A percentile compares a stretch with the other conserved stretches of the same genome.
Evolutionary conservation across 2,329 filamentous ascomycete genomes (phyloP).

Genomic region (Arthroderma sp.): DNA sequence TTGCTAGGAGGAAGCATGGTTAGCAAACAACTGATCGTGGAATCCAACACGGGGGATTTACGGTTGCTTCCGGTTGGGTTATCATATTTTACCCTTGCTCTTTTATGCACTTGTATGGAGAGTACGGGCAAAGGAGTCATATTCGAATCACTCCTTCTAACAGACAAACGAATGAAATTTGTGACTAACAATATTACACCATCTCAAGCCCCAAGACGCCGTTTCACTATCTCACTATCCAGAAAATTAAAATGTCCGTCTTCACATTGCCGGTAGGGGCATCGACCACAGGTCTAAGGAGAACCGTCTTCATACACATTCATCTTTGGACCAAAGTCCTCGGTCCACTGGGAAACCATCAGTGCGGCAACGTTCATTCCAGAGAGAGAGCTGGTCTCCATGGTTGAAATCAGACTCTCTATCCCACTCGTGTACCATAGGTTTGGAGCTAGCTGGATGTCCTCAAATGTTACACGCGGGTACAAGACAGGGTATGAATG

Average conservation of each 20-base stretch:
- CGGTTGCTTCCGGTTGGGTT: no score
- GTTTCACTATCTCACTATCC: neutral
- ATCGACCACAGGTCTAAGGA: neutral
- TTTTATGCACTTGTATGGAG: neutral
- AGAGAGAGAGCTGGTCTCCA: constrained; percentile 92
- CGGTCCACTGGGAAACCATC: constrained; percentile 36
- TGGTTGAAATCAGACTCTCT: constrained; percentile 89
- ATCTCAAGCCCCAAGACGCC: neutral
- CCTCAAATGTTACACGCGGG: constrained; percentile 80
- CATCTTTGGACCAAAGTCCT: constrained; percentile 14
- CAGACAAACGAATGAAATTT: neutral
- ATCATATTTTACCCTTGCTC: no score
- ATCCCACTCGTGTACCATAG: constrained; percentile 55
- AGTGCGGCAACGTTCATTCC: constrained; percentile 52
- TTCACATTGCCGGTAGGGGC: neutral
- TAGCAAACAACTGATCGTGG: neutral
- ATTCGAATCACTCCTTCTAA: no score
- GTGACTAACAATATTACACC: constrained; percentile 1
- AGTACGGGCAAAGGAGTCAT: neutral
- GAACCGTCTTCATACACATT: constrained; percentile 11
- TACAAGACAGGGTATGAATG: constrained; percentile 72
- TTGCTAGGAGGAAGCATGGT: neutral
- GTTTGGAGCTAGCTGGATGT: constrained; percentile 48
- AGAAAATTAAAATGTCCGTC: neutral
- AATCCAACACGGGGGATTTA: neutral